These are phyloP conservation scores for Penicillium sp. DNA, from an alignment of 2,329 filamentous ascomycete genomes.

Conservation along the genomic window DNA sequence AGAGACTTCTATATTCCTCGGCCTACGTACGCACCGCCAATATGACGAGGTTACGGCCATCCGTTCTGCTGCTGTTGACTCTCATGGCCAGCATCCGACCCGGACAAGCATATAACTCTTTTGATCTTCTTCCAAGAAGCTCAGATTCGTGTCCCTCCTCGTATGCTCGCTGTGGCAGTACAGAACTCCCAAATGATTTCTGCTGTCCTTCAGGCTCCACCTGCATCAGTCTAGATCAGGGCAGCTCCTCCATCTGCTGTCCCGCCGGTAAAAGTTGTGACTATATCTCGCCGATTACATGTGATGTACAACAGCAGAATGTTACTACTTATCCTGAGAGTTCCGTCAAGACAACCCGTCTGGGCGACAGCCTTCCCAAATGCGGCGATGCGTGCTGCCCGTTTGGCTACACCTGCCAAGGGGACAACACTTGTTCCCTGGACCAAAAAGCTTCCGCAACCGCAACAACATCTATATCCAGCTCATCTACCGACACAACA, in stretches of 20 bases:
- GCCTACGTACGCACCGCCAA: not conserved
- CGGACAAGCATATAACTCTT: slow-evolving; percentile 19
- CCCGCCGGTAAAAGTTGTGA: slow-evolving; percentile 44
- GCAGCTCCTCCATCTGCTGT: slow-evolving; percentile 48
- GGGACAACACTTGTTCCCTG: slow-evolving; percentile 30
- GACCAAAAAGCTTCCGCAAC: slow-evolving; percentile 27
- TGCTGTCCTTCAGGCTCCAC: slow-evolving; percentile 44
- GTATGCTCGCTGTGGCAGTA: slow-evolving; percentile 38
- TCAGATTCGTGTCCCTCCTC: slow-evolving; percentile 34
- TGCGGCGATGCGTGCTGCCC: slow-evolving; percentile 49
- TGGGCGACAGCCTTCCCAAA: slow-evolving; percentile 41
- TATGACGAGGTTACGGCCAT: slow-evolving; percentile 22
- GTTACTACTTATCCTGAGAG: slow-evolving; percentile 38
- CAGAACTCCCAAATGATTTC: slow-evolving; percentile 43
- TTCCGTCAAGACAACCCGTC: slow-evolving; percentile 44
- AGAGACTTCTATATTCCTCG: not conserved
- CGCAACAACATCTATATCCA: slow-evolving; percentile 12
- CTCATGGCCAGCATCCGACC: slow-evolving; percentile 25
- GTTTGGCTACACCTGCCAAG: slow-evolving; percentile 48
- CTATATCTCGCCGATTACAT: slow-evolving; percentile 45
- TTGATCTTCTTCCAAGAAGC: slow-evolving; percentile 25
- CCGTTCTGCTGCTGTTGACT: slow-evolving; percentile 26
- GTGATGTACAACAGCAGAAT: slow-evolving; percentile 46
- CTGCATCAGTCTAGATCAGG: slow-evolving; percentile 45
- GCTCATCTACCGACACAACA: slow-evolving; percentile 2